A percentile compares a stretch with the other conserved stretches of the same genome.
phyloP scores from a whole-genome alignment of 1,139 yeast genomes.

The Kluyveromyces marxianus region DNA sequence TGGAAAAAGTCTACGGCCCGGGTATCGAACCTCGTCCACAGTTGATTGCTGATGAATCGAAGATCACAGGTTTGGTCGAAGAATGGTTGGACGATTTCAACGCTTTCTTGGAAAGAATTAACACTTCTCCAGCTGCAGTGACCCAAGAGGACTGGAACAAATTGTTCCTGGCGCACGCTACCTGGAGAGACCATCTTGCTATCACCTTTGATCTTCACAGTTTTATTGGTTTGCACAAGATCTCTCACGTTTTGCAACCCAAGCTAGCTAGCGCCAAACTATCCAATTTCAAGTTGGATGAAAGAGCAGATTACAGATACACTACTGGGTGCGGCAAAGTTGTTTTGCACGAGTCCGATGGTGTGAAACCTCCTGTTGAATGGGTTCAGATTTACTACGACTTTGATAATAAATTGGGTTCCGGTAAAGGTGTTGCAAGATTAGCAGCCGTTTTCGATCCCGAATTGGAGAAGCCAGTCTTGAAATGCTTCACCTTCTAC shows the following conservation, averaged over 20 bases:
- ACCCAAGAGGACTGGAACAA: slow-evolving; percentile 16
- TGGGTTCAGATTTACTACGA: slow-evolving; percentile 33
- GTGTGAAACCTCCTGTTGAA: slow-evolving; percentile 23
- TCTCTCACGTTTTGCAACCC: slow-evolving; percentile 15
- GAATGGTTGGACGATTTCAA: slow-evolving; percentile 32
- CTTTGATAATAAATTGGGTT: slow-evolving; percentile 31
- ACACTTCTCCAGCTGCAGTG: not conserved
- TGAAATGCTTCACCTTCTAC: slow-evolving; percentile 32
- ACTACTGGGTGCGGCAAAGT: slow-evolving; percentile 27
- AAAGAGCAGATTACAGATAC: slow-evolving; percentile 26
- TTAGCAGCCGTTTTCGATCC: slow-evolving; percentile 29
- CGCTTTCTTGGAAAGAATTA: slow-evolving; percentile 12
- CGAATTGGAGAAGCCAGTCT: slow-evolving; percentile 17
- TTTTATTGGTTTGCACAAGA: slow-evolving; percentile 29
- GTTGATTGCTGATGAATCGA: slow-evolving; percentile 19
- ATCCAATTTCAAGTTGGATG: slow-evolving; percentile 27
- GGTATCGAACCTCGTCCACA: slow-evolving; percentile 24
- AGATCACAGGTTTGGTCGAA: slow-evolving; percentile 21
- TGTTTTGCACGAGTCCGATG: slow-evolving; percentile 27
- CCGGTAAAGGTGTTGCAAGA: slow-evolving; percentile 32
- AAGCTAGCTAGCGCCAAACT: slow-evolving; percentile 20
- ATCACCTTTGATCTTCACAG: slow-evolving; percentile 32
- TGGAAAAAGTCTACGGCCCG: slow-evolving; percentile 28
- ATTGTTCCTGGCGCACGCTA: slow-evolving; percentile 27
- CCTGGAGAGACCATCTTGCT: slow-evolving; percentile 35